A percentile compares a stretch with the other conserved stretches of the same genome.
Evolutionary conservation across 2,329 filamentous ascomycete species (phyloP).

Genomic region (Fusarium decemcellulare): DNA sequence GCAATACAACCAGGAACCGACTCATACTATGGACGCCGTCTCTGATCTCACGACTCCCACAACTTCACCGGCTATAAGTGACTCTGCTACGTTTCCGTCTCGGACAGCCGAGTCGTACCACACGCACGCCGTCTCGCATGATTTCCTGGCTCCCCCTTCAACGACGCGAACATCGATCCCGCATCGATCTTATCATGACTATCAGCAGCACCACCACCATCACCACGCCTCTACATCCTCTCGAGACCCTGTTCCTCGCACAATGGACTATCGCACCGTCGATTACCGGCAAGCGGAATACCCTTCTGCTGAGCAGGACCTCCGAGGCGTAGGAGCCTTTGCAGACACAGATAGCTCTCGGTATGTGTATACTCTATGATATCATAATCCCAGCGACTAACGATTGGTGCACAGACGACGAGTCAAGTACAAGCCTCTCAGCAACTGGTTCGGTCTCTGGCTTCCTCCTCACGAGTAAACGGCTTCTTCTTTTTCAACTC

Average conservation of each 20-base stretch:
- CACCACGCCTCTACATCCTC: constrained; percentile 23
- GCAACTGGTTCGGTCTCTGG: constrained; percentile 48
- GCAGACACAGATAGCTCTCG: constrained; percentile 37
- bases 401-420: constrained; percentile 26
- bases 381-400: neutral
- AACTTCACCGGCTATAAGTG: constrained; percentile 46
- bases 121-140: constrained; percentile 22
- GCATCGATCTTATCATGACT: constrained; percentile 9
- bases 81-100: constrained; percentile 43
- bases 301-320: constrained; percentile 37
- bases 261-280: constrained; percentile 22
- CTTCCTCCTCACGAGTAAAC: constrained; percentile 38
- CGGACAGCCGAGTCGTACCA: constrained; percentile 31
- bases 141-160: constrained; percentile 33
- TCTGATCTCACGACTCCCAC: constrained; percentile 44
- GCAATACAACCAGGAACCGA: constrained; percentile 38
- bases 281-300: constrained; percentile 33
- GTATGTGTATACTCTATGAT: constrained; percentile 4
- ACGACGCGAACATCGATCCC: constrained; percentile 16
- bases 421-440: constrained; percentile 47
- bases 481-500: constrained; percentile 2
- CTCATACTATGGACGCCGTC: constrained; percentile 31
- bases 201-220: neutral
- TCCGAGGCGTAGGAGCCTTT: constrained; percentile 43
- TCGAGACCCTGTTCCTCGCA: constrained; percentile 26